phyloP scores from a whole-genome alignment of 2,329 filamentous ascomycete species.

The Venturia pyrina region DNA sequence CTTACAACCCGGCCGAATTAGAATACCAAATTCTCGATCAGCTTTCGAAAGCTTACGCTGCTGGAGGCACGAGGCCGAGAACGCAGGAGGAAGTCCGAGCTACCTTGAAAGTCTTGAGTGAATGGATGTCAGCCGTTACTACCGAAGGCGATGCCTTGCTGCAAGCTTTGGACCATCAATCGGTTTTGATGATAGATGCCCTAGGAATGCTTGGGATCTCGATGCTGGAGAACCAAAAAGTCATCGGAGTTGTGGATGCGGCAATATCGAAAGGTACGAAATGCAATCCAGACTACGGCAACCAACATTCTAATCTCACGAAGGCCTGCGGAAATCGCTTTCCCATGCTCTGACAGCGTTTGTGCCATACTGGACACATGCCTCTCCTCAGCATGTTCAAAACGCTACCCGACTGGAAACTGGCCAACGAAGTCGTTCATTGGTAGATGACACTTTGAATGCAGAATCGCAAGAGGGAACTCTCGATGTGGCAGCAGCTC shows the following conservation, averaged over 20 bases:
- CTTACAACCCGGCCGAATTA: slow-evolving; percentile 7
- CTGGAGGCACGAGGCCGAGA: slow-evolving; percentile 5
- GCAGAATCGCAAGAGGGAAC: slow-evolving; percentile 31
- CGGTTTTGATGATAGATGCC: slow-evolving; percentile 50
- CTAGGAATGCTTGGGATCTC: slow-evolving; percentile 54
- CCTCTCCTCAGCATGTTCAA: slow-evolving; percentile 18
- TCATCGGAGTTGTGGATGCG: slow-evolving; percentile 45
- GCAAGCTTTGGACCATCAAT: slow-evolving; percentile 24
- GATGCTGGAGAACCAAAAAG: slow-evolving; percentile 48
- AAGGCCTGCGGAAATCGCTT: slow-evolving; percentile 40
- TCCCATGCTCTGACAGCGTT: slow-evolving; percentile 45
- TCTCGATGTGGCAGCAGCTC: slow-evolving; percentile 20
- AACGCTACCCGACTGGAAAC: slow-evolving; percentile 30
- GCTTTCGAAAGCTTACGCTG: slow-evolving; percentile 7
- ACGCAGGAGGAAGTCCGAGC: slow-evolving; percentile 10
- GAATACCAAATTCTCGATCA: slow-evolving; percentile 10
- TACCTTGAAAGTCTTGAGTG: slow-evolving; percentile 5
- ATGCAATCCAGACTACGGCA: background rate
- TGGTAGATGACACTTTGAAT: slow-evolving; percentile 33
- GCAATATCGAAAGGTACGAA: slow-evolving; percentile 43
- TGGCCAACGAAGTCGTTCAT: slow-evolving; percentile 30
- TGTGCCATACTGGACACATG: slow-evolving; percentile 31
- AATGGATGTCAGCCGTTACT: slow-evolving; percentile 12
- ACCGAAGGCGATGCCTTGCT: slow-evolving; percentile 3
- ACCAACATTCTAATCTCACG: background rate